A percentile compares a stretch with the other conserved stretches of the same genome.
Conservation (phyloP, 208 protist genomes). For the Trypanosoma caninum region DNA sequence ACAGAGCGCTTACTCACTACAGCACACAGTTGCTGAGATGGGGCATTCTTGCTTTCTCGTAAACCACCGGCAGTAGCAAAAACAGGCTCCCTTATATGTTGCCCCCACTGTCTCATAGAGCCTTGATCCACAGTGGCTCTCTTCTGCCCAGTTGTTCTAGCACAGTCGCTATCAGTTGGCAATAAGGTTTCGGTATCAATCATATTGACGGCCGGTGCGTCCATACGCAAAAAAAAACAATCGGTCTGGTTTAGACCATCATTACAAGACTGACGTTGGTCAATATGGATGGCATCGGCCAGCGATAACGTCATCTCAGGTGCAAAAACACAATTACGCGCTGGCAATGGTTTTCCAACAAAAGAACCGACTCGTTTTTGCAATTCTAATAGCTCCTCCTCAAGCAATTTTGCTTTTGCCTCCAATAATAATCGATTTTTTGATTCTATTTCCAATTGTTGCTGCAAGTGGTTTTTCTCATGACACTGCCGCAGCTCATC, state of each 20-base stretch:
- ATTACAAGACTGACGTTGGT: background rate
- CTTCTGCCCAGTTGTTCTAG: background rate
- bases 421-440: conserved; percentile 11
- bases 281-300: background rate
- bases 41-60: background rate
- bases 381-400: conserved; percentile 47
- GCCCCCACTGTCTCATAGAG: background rate
- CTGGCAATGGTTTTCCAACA: conserved; percentile 15
- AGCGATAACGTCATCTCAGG: background rate
- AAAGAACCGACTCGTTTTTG: conserved; percentile 38
- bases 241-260: conserved; percentile 22
- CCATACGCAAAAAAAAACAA: background rate
- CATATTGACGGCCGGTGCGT: background rate
- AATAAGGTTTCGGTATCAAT: background rate
- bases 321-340: background rate
- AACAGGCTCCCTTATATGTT: background rate
- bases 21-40: background rate
- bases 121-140: background rate
- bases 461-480: conserved; percentile 10
- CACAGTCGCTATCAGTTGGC: background rate
- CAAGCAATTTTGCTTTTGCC: conserved; percentile 16
- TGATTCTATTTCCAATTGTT: conserved; percentile 17
- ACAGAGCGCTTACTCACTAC: background rate
- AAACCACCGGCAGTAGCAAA: background rate
- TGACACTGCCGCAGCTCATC: conserved; percentile 28